Percentiles rank a stretch among this genome's conserved stretches.
Evolutionary conservation across 1,139 yeast species (phyloP).

Genomic region (Suhomyces kunorum): DNA sequence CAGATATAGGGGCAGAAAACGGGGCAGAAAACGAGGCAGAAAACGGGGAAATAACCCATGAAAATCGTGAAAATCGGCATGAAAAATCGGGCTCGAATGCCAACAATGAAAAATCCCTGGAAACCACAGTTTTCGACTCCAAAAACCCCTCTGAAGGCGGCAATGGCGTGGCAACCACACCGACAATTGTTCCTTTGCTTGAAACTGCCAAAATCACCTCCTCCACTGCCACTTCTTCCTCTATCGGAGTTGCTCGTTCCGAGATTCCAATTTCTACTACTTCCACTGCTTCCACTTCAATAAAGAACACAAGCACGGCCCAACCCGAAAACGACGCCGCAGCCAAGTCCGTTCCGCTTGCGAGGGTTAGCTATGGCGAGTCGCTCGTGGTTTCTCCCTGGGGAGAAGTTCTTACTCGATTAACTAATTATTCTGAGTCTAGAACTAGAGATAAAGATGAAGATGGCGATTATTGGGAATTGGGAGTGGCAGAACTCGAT

Average conservation of each 20-base stretch:
- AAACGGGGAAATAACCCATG: constrained; percentile 15
- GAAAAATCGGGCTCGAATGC: constrained; percentile 1
- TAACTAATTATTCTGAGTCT: constrained; percentile 35
- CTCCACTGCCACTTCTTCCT: not conserved
- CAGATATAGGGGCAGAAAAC: no score
- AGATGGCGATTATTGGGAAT: constrained; percentile 53
- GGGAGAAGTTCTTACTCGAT: constrained; percentile 76
- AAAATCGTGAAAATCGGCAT: not conserved
- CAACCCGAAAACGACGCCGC: not conserved
- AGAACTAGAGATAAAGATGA: constrained; percentile 43
- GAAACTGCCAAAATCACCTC: not conserved
- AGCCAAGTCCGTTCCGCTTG: constrained; percentile 1
- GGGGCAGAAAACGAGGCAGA: no score
- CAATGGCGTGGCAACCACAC: no score
- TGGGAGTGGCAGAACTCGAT: constrained; percentile 74
- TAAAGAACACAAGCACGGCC: no score
- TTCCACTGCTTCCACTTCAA: no score
- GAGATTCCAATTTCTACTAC: no score
- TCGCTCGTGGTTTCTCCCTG: constrained; percentile 86
- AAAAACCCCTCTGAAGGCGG: not conserved
- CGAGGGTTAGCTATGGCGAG: constrained; percentile 74
- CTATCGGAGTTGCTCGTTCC: no score
- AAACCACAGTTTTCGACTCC: not conserved
- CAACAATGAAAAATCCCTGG: no score
- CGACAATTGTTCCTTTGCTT: no score